These are phyloP conservation scores for Gastrodia elata DNA, from an alignment of 106 monocot genomes.

Conservation along the genomic window DNA sequence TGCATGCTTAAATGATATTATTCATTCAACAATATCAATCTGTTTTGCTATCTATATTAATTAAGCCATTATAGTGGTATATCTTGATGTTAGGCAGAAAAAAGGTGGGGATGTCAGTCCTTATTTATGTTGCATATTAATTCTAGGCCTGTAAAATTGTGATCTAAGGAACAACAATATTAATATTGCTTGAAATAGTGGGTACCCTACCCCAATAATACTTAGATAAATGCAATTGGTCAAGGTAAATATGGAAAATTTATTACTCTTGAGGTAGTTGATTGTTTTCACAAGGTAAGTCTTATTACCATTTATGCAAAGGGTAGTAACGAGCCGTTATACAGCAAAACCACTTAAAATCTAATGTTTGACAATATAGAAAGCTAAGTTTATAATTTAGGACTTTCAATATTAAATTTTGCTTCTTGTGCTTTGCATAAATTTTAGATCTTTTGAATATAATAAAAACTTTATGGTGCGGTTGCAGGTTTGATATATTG, in stretches of 20 bases:
- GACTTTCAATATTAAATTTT: neutral
- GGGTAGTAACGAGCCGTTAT: too few relatives aligned
- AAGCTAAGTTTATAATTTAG: neutral
- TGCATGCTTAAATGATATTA: neutral
- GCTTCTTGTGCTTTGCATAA: neutral
- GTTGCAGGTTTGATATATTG: slow-evolving; percentile 63
- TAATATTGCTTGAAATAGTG: neutral
- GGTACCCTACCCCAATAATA: neutral
- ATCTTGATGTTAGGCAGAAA: neutral
- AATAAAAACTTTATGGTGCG: slow-evolving; percentile 9
- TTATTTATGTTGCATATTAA: neutral
- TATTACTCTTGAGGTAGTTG: neutral
- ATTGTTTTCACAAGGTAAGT: neutral
- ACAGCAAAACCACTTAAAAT: neutral
- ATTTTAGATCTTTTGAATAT: neutral
- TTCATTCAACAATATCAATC: neutral
- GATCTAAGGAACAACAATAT: neutral
- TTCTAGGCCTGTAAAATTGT: neutral
- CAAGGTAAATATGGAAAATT: neutral
- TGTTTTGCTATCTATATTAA: neutral
- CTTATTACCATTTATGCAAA: neutral
- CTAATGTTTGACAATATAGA: neutral
- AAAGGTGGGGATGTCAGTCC: neutral
- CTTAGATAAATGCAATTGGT: neutral
- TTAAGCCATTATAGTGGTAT: neutral